Percentiles rank a stretch among this genome's conserved stretches.
Evolutionary conservation across 805 yeast genomes (phyloP).

Genomic region (Ogataea wickerhamii): DNA sequence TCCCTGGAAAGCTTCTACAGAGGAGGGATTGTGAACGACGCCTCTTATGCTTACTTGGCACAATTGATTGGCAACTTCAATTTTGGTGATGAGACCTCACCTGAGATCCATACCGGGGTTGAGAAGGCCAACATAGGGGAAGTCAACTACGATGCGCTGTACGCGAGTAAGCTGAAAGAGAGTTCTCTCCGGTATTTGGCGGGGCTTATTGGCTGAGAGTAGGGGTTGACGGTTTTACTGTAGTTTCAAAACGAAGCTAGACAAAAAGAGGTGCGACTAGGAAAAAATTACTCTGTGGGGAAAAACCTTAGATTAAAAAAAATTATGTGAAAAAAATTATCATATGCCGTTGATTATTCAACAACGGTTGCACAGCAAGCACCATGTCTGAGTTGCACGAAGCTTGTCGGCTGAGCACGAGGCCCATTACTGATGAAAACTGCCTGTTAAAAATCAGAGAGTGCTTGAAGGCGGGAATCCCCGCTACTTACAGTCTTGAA

Average conservation of each 20-base stretch:
- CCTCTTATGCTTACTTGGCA: constrained; percentile 45
- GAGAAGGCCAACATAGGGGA: constrained; percentile 12
- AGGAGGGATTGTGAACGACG: constrained; percentile 28
- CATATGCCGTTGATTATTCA: too few species aligned
- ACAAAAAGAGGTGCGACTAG: not conserved
- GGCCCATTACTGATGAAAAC: constrained; percentile 48
- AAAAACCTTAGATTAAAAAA: too few species aligned
- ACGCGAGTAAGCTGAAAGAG: constrained; percentile 23
- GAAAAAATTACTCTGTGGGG: not conserved
- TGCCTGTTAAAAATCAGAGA: constrained; percentile 44
- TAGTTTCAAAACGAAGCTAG: not conserved
- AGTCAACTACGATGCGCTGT: constrained; percentile 23
- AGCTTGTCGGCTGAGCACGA: constrained; percentile 44
- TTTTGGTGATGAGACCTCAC: not conserved
- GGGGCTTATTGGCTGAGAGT: constrained; percentile 29
- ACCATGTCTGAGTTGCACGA: constrained; percentile 72
- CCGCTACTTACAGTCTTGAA: constrained; percentile 78
- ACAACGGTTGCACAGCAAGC: too few species aligned
- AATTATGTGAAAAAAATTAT: not conserved
- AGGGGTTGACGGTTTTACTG: too few species aligned
- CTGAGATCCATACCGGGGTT: not conserved
- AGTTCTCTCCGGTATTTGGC: constrained; percentile 38
- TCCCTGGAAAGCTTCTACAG: constrained; percentile 13
- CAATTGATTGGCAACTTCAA: constrained; percentile 23
- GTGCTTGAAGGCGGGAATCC: constrained; percentile 61